Evolutionary conservation across 192 early-diverging fungal genomes (phyloP).

Genomic region (Coemansia sp.): DNA sequence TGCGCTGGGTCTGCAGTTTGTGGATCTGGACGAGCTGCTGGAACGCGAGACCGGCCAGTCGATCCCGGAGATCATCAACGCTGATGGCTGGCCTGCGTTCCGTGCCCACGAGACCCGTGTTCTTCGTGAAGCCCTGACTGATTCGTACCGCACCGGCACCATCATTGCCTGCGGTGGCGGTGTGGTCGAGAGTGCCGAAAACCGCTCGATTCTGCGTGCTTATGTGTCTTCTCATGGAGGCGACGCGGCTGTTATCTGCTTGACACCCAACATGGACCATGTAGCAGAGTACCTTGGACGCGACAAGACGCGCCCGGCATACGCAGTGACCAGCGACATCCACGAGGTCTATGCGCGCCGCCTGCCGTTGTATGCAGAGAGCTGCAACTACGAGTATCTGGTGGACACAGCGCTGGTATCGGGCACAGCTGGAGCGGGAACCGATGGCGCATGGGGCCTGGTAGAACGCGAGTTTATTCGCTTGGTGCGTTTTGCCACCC

Average conservation of each 20-base stretch:
- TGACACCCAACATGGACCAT: conserved; percentile 71
- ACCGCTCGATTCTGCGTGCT: conserved; percentile 64
- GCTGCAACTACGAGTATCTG: conserved; percentile 81
- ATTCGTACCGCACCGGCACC: conserved; percentile 57
- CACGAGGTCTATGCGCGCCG: conserved; percentile 77
- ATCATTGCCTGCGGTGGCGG: conserved; percentile 94
- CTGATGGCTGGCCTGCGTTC: conserved; percentile 84
- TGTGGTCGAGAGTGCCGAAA: conserved; percentile 78
- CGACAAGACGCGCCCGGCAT: conserved; percentile 84
- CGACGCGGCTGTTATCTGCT: conserved; percentile 72
- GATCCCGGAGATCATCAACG: conserved; percentile 75
- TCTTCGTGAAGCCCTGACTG: conserved; percentile 60
- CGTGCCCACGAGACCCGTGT: conserved; percentile 72
- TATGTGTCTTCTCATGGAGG: conserved; percentile 45
- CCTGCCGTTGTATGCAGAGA: conserved; percentile 70
- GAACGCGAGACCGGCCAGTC: conserved; percentile 67
- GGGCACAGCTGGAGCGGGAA: conserved; percentile 19
- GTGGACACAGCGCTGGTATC: conserved; percentile 52
- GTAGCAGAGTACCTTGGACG: conserved; percentile 74
- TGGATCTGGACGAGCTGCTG: conserved; percentile 88
- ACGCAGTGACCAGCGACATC: conserved; percentile 68
- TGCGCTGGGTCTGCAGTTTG: conserved; percentile 65
- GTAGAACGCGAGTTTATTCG: conserved; percentile 74
- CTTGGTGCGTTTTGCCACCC: conserved; percentile 68
- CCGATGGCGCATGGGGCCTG: conserved; percentile 61